A percentile compares a stretch with the other conserved stretches of the same genome.
Conservation (phyloP, 805 yeast genomes). For the Cyberlindnera petersonii region DNA sequence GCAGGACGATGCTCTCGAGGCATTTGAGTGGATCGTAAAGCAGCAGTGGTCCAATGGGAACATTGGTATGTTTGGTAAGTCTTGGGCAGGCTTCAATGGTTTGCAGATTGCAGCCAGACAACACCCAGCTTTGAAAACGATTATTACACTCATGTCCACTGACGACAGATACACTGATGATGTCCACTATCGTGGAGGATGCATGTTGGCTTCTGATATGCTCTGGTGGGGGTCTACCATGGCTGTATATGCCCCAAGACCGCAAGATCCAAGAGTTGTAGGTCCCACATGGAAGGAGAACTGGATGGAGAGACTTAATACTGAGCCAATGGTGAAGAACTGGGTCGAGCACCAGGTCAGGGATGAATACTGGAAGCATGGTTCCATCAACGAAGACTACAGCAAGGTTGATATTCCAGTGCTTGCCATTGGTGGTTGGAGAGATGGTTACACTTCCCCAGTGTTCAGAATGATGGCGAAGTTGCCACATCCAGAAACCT, state of each 20-base stretch:
- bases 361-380: constrained; percentile 46
- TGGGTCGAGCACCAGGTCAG: constrained; percentile 43
- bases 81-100: constrained; percentile 48
- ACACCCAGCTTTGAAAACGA: constrained; percentile 42
- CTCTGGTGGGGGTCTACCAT: constrained; percentile 49
- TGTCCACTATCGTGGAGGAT: constrained; percentile 47
- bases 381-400: constrained; percentile 42
- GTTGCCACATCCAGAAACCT: constrained; percentile 33
- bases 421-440: constrained; percentile 43
- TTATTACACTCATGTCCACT: constrained; percentile 43
- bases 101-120: constrained; percentile 43
- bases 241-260: constrained; percentile 42
- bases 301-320: constrained; percentile 37
- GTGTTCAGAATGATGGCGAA: constrained; percentile 41
- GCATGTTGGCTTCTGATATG: constrained; percentile 43
- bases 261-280: constrained; percentile 41
- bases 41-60: constrained; percentile 44
- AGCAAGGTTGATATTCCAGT: constrained; percentile 39
- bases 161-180: constrained; percentile 46
- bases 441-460: constrained; percentile 44
- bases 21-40: constrained; percentile 38
- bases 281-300: constrained; percentile 38
- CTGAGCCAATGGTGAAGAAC: constrained; percentile 37
- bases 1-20: constrained; percentile 41
- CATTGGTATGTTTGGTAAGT: constrained; percentile 45